phyloP scores from a whole-genome alignment of 1,284 basidiomycete genomes.

The Sporisorium iseilematis-ciliati region DNA sequence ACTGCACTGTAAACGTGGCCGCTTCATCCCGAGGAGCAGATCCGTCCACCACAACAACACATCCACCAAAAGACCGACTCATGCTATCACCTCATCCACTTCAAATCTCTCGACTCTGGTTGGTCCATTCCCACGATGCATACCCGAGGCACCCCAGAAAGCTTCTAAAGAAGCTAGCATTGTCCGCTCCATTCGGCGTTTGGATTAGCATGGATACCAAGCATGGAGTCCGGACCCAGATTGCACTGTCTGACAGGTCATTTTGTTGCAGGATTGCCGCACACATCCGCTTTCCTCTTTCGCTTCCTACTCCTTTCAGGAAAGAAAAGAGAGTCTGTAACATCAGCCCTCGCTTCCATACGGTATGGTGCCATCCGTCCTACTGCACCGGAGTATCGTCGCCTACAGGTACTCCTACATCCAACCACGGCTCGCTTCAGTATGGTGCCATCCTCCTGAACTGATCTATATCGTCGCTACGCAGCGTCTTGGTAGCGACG shows the following conservation, averaged over 20 bases:
- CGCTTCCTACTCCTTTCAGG: neutral
- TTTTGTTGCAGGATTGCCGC: neutral
- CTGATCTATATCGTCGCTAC: neutral
- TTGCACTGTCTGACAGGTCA: slow-evolving; percentile 7
- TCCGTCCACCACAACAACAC: neutral
- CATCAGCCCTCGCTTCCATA: slow-evolving; percentile 8
- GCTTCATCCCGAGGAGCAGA: neutral
- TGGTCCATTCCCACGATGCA: slow-evolving; percentile 8
- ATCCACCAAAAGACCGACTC: neutral
- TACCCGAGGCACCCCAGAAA: slow-evolving; percentile 4
- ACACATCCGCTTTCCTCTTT: neutral
- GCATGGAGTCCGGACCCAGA: slow-evolving; percentile 1
- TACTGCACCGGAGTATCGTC: neutral
- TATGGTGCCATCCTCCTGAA: slow-evolving; percentile 10
- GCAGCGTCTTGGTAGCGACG: neutral
- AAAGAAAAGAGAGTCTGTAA: neutral
- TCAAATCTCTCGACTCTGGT: slow-evolving; percentile 16
- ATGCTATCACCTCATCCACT: slow-evolving; percentile 17
- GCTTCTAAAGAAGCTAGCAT: slow-evolving; percentile 1
- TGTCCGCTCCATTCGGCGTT: slow-evolving; percentile 4
- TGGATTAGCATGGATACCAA: neutral
- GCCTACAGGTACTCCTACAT: neutral
- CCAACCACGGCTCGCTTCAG: slow-evolving; percentile 8
- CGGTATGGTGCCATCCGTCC: slow-evolving; percentile 17
- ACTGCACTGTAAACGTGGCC: neutral